Evolutionary conservation across 495 filamentous ascomycete species (phyloP).

Genomic region (Podospora anserina): DNA sequence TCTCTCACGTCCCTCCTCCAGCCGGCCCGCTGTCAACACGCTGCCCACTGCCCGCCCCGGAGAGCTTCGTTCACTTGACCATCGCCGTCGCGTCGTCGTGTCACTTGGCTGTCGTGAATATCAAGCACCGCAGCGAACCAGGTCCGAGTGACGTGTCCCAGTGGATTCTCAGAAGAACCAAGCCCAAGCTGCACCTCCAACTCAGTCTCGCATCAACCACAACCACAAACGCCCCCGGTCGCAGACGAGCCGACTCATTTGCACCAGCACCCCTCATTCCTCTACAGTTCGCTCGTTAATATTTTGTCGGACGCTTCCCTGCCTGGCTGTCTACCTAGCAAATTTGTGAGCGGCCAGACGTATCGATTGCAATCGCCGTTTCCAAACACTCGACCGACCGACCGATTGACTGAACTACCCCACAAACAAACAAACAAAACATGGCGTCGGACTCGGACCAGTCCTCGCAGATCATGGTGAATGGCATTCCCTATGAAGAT

Average conservation of each 20-base stretch:
- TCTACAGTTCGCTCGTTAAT: background rate
- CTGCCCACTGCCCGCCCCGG: background rate
- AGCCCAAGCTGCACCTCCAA: background rate
- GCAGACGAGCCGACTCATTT: slow-evolving; percentile 1
- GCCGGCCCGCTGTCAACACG: background rate
- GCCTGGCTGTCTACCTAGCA: background rate
- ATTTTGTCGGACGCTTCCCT: background rate
- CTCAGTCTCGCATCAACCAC: background rate
- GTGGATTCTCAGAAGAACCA: slow-evolving; percentile 15
- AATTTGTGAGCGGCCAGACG: too few species aligned
- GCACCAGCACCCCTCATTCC: background rate
- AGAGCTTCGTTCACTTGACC: slow-evolving; percentile 14
- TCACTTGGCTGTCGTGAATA: slow-evolving; percentile 8
- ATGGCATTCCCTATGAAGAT: slow-evolving; percentile 31
- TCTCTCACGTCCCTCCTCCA: background rate
- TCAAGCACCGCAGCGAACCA: background rate
- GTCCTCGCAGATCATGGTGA: slow-evolving; percentile 25
- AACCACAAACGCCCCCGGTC: background rate
- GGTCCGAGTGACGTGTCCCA: slow-evolving; percentile 19
- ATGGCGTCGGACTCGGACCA: slow-evolving; percentile 28
- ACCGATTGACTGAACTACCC: background rate
- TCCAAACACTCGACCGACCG: background rate
- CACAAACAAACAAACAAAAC: background rate
- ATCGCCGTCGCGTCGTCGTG: background rate
- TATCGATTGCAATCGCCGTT: background rate